phyloP scores from a whole-genome alignment of 108 stramenopile species.

The Cyclotella distinguenda region DNA sequence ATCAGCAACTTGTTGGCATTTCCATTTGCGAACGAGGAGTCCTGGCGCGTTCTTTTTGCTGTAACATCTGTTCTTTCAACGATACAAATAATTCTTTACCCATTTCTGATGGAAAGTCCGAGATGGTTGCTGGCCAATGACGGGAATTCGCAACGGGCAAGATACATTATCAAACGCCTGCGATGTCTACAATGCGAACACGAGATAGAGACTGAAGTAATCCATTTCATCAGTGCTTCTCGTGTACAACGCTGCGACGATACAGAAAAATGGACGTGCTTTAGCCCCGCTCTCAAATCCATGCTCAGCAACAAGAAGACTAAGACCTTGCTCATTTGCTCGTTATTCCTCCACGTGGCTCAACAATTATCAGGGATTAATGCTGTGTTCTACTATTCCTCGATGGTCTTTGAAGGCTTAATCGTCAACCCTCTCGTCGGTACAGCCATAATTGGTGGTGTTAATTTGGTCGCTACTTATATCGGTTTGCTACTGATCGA shows the following conservation, averaged over 20 bases:
- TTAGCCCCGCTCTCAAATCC: conserved; percentile 48
- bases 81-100: conserved; percentile 43
- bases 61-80: conserved; percentile 64
- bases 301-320: conserved; percentile 52
- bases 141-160: conserved; percentile 65
- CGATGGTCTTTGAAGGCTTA: conserved; percentile 67
- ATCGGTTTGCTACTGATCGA: conserved; percentile 79
- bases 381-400: conserved; percentile 83
- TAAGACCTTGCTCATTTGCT: conserved; percentile 44
- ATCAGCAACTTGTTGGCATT: conserved; percentile 42
- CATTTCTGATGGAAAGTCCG: conserved; percentile 48
- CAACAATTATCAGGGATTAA: conserved; percentile 84
- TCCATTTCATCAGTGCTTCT: conserved; percentile 35
- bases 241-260: conserved; percentile 29
- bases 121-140: conserved; percentile 53
- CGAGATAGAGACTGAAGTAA: conserved; percentile 22
- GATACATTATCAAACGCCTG: conserved; percentile 70
- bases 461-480: conserved; percentile 79
- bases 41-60: conserved; percentile 65
- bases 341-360: conserved; percentile 54
- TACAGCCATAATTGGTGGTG: conserved; percentile 52
- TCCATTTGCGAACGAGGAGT: conserved; percentile 33
- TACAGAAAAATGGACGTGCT: conserved; percentile 24
- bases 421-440: conserved; percentile 70
- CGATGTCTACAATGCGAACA: conserved; percentile 27